Evolutionary conservation across 106 monocot species (phyloP), one percentile per base, ranked within the genome.

Genomic region (Dendrobium chrysotoxum): DNA sequence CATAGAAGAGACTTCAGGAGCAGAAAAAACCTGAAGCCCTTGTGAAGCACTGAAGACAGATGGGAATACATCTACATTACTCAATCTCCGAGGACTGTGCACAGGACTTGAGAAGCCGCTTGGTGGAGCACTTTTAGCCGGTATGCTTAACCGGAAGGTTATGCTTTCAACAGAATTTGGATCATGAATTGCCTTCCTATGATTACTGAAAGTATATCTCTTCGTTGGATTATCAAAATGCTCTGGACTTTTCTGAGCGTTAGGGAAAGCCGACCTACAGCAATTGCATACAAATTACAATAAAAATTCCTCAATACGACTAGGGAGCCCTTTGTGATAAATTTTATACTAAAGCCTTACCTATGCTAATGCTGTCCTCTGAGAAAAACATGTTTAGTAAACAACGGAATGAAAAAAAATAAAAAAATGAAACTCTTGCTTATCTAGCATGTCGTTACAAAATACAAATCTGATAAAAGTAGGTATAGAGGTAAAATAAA

Each of bases 71-170:
- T 92, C 90, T 31, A 83, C 82, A 68, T 86, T 77, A 64, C 88
- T 90, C 28, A 66, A 67, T 70, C 88, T 84, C 66, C 87, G 85
- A 70, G 98, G 98, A 81, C 94, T 94, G 72, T 68, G 81, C 25
- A 81, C 84, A 41, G 97, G 97, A 82, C 94, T 98, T 80, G 89
- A 92, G 61, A 98, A 82, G 26, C 75, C 85, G 85, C 92, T 94
- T 25, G 88, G 40, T 76, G 94, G 94, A 80, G 92, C 92, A 90
- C 94, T 94, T 84, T 88, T 94, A 79, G 89, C 84, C 75, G 94
- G 94, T 46, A 91, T 79, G 38, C 83, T 90, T 65, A 92, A 54
- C 42, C 83, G 85, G 61, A 92, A 89, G 46, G 75, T 84, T 10
- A 18, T 65, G 61, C 46, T 58, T 79, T 79, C 85, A 84, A 58